Evolutionary conservation across 139 green algal species (phyloP), one percentile per base, ranked within the genome.

Genomic region (Chlorella sp.): DNA sequence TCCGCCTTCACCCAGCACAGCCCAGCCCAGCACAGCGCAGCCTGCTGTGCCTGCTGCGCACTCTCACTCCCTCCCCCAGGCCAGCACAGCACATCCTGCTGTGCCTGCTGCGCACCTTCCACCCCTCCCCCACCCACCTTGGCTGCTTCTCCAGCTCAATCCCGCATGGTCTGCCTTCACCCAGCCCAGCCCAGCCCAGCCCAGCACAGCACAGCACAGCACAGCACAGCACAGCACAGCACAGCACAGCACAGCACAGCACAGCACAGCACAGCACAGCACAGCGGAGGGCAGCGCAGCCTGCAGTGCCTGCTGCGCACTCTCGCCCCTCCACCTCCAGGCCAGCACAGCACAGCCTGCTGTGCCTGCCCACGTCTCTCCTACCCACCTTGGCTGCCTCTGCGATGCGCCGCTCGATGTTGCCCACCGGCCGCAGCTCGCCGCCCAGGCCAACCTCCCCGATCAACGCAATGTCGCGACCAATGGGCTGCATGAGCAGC

Each of bases 401-500:
- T 30, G 71, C 40, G n/a, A 89, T 89, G 69, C 85, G 85, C 71
- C 85, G 85, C 71, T 89, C 85, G 53, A 89, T 89, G 85, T 89
- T 69, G 42, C 85, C 85, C 69, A 89, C 85, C 30, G 85, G 85
- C 71, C 85, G 85, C 71, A 89, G 85, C 85, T 89, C 85, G 42
- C 85, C 85, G 22, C 85, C 85, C n/a, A 89, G 85, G 30, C 85
- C 85, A 28, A 89, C 90, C 86, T 98, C 96, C 12, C 93, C 96
- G n/a, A 97, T 88, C 39, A 95, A 82, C 11, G 91, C 93, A 80
- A 94, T 90, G 88, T 94, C 91, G 3, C 64, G 39, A 1, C 84
- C 77, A 28, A 96, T 89, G 36, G 90, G 89, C 39, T 85, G 79
- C 64, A 32, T n/a, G n/a, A n/a, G n/a, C n/a, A n/a, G n/a, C n/a